A percentile compares a stretch with the other conserved stretches of the same genome.
These are phyloP conservation scores for Tephrocybe sp. DNA, from an alignment of 768 basidiomycete species.

Conservation along the genomic window DNA sequence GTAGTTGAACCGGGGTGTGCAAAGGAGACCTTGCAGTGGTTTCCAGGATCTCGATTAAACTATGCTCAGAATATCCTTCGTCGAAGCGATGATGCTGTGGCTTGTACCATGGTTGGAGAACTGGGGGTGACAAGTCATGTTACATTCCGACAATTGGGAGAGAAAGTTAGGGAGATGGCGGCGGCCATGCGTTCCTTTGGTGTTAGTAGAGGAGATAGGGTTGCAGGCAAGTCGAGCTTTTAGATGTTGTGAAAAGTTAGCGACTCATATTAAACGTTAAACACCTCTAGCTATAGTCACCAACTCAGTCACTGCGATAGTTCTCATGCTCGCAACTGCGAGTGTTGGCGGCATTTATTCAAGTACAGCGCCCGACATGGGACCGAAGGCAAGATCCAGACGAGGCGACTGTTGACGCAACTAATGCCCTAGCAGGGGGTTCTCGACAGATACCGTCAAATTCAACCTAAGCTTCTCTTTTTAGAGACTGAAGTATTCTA, in stretches of 20 bases:
- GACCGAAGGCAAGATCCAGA: slow-evolving; percentile 38
- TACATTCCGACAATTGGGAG: slow-evolving; percentile 49
- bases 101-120: slow-evolving; percentile 56
- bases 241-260: too few relatives aligned
- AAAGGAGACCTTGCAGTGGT: slow-evolving; percentile 61
- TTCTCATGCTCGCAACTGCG: slow-evolving; percentile 59
- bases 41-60: slow-evolving; percentile 60
- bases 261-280: too few relatives aligned
- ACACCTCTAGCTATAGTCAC: slow-evolving; percentile 51
- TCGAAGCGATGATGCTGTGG: slow-evolving; percentile 53
- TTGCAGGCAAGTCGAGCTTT: slow-evolving; percentile 47
- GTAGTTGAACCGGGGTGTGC: slow-evolving; percentile 41
- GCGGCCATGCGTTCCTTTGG: slow-evolving; percentile 54
- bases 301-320: slow-evolving; percentile 56
- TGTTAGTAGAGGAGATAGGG: slow-evolving; percentile 54
- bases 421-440: slow-evolving; percentile 20
- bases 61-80: slow-evolving; percentile 68
- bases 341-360: slow-evolving; percentile 67
- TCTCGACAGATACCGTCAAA: slow-evolving; percentile 60
- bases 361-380: slow-evolving; percentile 72
- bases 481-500: slow-evolving; percentile 62
- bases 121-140: slow-evolving; percentile 42
- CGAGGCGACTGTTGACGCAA: too few relatives aligned
- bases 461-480: slow-evolving; percentile 66
- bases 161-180: slow-evolving; percentile 53